phyloP scores from a whole-genome alignment of 179 eudicot species.

The Drosera spatulata region DNA sequence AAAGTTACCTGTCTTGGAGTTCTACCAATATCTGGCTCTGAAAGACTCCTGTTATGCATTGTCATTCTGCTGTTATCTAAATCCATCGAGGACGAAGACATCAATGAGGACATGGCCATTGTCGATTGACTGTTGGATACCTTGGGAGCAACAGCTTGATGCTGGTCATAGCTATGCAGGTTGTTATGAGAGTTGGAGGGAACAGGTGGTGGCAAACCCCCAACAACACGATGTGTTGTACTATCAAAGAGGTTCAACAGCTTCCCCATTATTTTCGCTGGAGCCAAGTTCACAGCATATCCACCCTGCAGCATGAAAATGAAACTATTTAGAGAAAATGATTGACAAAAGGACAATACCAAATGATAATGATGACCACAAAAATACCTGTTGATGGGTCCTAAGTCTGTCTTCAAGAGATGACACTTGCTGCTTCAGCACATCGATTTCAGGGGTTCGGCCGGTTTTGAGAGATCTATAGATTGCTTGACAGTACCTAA shows the following conservation, averaged over 20 bases:
- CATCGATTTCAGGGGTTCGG: slow-evolving; percentile 56
- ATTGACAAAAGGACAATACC: not conserved
- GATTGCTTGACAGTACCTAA: slow-evolving; percentile 74
- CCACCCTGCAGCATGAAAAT: slow-evolving; percentile 42
- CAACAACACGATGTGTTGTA: slow-evolving; percentile 85
- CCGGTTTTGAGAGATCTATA: slow-evolving; percentile 57
- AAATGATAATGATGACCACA: not conserved
- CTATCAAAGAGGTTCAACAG: slow-evolving; percentile 63
- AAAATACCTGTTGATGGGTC: slow-evolving; percentile 57
- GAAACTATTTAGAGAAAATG: not conserved
- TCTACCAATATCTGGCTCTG: slow-evolving; percentile 34
- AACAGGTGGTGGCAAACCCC: slow-evolving; percentile 77
- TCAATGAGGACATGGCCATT: slow-evolving; percentile 78
- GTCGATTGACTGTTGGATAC: slow-evolving; percentile 78
- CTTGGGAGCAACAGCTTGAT: slow-evolving; percentile 38
- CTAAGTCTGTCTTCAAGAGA: slow-evolving; percentile 73
- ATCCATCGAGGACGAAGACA: slow-evolving; percentile 54
- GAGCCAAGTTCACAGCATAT: slow-evolving; percentile 50
- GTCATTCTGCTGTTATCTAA: slow-evolving; percentile 32
- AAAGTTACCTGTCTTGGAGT: slow-evolving; percentile 29
- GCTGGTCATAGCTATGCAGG: slow-evolving; percentile 24
- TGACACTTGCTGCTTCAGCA: slow-evolving; percentile 39
- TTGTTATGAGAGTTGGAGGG: slow-evolving; percentile 26
- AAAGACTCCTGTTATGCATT: slow-evolving; percentile 41
- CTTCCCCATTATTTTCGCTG: slow-evolving; percentile 60